These are phyloP conservation scores for Naganishia liquefaciens DNA, from an alignment of 1,284 basidiomycete species.

Conservation along the genomic window DNA sequence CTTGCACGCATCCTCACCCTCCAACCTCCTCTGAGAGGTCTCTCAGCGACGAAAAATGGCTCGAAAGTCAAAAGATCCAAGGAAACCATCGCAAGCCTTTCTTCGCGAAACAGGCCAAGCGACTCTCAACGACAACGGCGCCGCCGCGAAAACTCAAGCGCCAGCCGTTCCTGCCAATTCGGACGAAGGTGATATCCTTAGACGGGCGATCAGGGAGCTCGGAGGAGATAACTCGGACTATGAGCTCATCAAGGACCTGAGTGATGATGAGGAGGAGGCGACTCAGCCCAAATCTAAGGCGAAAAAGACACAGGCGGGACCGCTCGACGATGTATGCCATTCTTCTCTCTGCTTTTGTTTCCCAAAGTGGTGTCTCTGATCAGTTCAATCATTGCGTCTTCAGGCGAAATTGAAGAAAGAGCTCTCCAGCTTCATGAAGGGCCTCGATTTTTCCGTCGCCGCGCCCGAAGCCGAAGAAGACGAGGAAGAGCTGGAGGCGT, in stretches of 20 bases:
- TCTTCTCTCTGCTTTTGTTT: not conserved
- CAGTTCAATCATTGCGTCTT: constrained; percentile 38
- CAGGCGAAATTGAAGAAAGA: constrained; percentile 60
- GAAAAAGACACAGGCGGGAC: constrained; percentile 28
- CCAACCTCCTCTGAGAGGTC: not conserved
- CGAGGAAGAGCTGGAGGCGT: constrained; percentile 38
- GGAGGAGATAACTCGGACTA: constrained; percentile 61
- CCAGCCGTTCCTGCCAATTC: not conserved
- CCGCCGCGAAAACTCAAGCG: not conserved
- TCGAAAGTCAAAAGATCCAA: constrained; percentile 34
- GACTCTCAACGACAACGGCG: not conserved
- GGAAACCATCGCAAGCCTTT: constrained; percentile 33
- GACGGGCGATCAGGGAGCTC: constrained; percentile 56
- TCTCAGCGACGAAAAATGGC: constrained; percentile 9
- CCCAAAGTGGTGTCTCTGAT: not conserved
- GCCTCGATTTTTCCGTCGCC: constrained; percentile 56
- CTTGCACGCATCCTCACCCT: not conserved
- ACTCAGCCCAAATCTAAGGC: constrained; percentile 33
- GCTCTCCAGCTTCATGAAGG: constrained; percentile 64
- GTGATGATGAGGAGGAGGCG: constrained; percentile 48
- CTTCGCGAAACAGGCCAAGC: constrained; percentile 30
- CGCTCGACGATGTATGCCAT: constrained; percentile 44
- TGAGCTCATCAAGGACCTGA: constrained; percentile 56
- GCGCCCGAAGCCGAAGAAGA: constrained; percentile 37
- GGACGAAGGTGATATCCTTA: constrained; percentile 36